Evolutionary conservation across 768 basidiomycete genomes (phyloP).

Genomic region (Russula griseocarnosa): DNA sequence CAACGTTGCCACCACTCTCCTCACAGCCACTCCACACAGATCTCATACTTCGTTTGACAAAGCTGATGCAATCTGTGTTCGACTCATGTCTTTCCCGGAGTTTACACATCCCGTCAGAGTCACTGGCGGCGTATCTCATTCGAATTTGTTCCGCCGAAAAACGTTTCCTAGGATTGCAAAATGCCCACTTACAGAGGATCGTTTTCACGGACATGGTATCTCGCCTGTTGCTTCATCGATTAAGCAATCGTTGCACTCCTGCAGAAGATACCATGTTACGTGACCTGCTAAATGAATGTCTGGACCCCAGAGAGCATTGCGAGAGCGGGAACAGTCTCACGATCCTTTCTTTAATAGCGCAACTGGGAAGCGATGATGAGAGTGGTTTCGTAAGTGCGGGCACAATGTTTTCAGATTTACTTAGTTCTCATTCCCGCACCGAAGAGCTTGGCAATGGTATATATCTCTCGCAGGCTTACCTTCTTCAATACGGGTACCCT

Average conservation of each 20-base stretch:
- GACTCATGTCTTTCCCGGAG: slow-evolving; percentile 43
- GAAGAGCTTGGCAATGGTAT: slow-evolving; percentile 32
- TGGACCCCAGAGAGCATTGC: slow-evolving; percentile 1
- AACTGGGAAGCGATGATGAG: slow-evolving; percentile 14
- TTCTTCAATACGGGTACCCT: slow-evolving; percentile 33
- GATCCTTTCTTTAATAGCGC: slow-evolving; percentile 17
- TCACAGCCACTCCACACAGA: slow-evolving; percentile 51
- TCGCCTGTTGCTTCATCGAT: slow-evolving; percentile 23
- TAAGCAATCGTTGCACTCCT: slow-evolving; percentile 6
- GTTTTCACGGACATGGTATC: slow-evolving; percentile 22
- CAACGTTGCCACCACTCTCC: slow-evolving; percentile 42
- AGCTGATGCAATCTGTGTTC: slow-evolving; percentile 41
- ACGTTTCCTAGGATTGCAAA: slow-evolving; percentile 22
- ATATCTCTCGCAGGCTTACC: slow-evolving; percentile 35
- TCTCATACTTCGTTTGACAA: slow-evolving; percentile 41
- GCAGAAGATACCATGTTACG: slow-evolving; percentile 18
- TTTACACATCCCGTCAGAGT: slow-evolving; percentile 35
- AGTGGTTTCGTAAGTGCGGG: slow-evolving; percentile 22
- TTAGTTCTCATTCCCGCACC: slow-evolving; percentile 1
- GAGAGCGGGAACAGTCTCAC: slow-evolving; percentile 19
- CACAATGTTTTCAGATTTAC: background rate
- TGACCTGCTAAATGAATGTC: slow-evolving; percentile 2
- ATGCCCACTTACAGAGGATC: background rate
- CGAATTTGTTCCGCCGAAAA: slow-evolving; percentile 35
- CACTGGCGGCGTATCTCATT: slow-evolving; percentile 41